These are phyloP conservation scores for Aspergillus phoenicis DNA, from an alignment of 2,329 filamentous ascomycete genomes.

Conservation along the genomic window DNA sequence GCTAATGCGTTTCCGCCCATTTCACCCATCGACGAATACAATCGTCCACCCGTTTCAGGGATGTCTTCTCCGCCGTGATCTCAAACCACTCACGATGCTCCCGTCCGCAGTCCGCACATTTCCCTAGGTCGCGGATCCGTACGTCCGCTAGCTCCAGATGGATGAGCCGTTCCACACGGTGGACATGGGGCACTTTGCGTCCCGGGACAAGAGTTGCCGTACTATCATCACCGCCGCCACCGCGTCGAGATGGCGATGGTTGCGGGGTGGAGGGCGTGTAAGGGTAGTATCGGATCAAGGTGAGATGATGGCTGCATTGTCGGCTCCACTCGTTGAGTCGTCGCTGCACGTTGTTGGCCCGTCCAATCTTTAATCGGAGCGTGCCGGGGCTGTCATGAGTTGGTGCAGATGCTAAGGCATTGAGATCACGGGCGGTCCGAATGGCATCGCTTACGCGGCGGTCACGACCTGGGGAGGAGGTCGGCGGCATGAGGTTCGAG, in stretches of 20 bases:
- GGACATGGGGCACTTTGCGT: conserved; percentile 78
- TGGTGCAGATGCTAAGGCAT: conserved; percentile 34
- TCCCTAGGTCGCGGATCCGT: conserved; percentile 58
- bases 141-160: conserved; percentile 78
- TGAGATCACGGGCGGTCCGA: conserved; percentile 39
- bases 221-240: neutral
- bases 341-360: conserved; percentile 80
- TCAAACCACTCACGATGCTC: conserved; percentile 96
- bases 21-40: conserved; percentile 81
- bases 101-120: conserved; percentile 76
- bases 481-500: conserved; percentile 60
- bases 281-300: conserved; percentile 88
- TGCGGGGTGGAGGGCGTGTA: conserved; percentile 53
- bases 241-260: conserved; percentile 17
- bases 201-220: conserved; percentile 29
- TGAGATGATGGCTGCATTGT: conserved; percentile 88
- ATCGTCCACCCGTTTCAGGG: conserved; percentile 69
- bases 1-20: conserved; percentile 66
- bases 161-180: conserved; percentile 85
- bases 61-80: conserved; percentile 72
- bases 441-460: conserved; percentile 42
- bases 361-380: conserved; percentile 67
- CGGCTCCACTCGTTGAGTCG: conserved; percentile 90
- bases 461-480: conserved; percentile 30
- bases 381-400: conserved; percentile 54